Evolutionary conservation across 768 basidiomycete genomes (phyloP), one percentile per base, ranked within the genome.

Genomic region (Xerocomellus dryophilus): DNA sequence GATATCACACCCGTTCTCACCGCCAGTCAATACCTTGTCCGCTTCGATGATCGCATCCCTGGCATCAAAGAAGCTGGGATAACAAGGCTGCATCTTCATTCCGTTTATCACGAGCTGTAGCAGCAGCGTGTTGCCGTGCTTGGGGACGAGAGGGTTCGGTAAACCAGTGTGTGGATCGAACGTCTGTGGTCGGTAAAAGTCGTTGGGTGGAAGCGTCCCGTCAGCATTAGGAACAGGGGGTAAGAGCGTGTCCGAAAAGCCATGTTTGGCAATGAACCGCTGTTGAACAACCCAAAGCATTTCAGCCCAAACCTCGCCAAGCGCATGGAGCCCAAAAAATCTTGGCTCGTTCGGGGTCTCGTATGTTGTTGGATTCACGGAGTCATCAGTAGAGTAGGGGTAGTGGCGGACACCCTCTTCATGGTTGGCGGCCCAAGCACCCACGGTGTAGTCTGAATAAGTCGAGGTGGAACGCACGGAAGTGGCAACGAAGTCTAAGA

Each of bases 11-110:
- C 77, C 79, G 78, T 98, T 98, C 81, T 92, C 90, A 4, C 95
- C 94, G 17, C 85, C 90, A 6, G 94, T 97, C 50, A 95, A 78
- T 38, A 88, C 72, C 67, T 90, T 75, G 67, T 96, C 94, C 21
- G 94, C 93, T 59, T 90, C 85, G 61, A 95, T 82, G 69, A 95
- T 93, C 29, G 92, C 90, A 67, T 90, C 87, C 51, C 93, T 84
- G n/a, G 93, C 88, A 51, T 93, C 84, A 64, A 93, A 90, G 85
- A 95, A 94, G 47, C 78, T 80, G 18, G 95, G 96, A 27, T 86
- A 80, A 73, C 96, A 98, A 5, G 86, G 83, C 68, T 98, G 95
- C 39, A 96, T 77, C 79, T 98, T 98, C 93, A 98, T 96, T 9
- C 80, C 94, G 67, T 88, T 85, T 29, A 98, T 52, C 36, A 97